Evolutionary conservation across 345 rosid species (phyloP).

Genomic region (Citrus unshiu): DNA sequence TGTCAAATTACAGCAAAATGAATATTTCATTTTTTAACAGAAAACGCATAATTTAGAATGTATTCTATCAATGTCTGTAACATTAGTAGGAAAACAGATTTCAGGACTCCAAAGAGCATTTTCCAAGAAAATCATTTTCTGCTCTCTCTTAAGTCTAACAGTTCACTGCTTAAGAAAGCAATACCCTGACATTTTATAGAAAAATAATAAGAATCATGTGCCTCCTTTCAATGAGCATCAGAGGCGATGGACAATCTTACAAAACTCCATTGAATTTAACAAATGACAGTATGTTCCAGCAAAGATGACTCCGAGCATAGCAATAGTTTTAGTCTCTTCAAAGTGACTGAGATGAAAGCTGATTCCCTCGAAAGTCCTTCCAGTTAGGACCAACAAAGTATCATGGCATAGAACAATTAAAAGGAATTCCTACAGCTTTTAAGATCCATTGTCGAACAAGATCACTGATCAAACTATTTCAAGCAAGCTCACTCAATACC

Average conservation of each 20-base stretch:
- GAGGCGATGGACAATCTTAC: background rate
- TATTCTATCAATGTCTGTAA: background rate
- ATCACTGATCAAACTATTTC: background rate
- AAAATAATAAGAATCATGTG: background rate
- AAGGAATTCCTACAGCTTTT: background rate
- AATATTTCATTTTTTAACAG: background rate
- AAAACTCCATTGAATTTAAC: background rate
- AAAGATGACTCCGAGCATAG: background rate
- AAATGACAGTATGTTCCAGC: background rate
- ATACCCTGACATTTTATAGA: background rate
- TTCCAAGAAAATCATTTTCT: background rate
- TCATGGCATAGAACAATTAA: background rate
- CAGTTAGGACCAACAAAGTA: background rate
- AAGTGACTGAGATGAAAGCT: background rate
- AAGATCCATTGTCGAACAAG: background rate
- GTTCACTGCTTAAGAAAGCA: background rate
- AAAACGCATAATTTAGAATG: background rate
- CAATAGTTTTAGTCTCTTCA: background rate
- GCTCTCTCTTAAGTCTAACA: background rate
- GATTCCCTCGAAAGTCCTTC: background rate
- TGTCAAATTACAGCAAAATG: background rate
- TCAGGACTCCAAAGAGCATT: background rate
- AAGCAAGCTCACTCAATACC: background rate
- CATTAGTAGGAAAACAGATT: background rate
- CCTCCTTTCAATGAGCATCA: background rate